Percentiles rank a stretch among this genome's conserved stretches.
Evolutionary conservation across 2,329 filamentous ascomycete genomes (phyloP).

Genomic region (Fusarium sacchari): DNA sequence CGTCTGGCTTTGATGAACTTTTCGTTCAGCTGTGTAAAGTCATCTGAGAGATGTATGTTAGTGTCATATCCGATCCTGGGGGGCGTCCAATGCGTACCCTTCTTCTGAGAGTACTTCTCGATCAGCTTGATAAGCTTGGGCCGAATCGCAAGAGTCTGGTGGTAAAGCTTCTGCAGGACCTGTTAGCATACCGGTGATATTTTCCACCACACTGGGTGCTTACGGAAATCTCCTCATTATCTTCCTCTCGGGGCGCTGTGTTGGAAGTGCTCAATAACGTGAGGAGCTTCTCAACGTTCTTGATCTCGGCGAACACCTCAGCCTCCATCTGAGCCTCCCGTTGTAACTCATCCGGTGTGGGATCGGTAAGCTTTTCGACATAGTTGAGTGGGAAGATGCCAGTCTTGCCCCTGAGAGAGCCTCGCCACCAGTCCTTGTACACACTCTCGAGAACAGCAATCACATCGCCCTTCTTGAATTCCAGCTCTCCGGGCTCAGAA

Average conservation of each 20-base stretch:
- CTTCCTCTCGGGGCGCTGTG: constrained; percentile 81
- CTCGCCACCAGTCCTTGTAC: constrained; percentile 99
- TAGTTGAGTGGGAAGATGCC: constrained; percentile 99
- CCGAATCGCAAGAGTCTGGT: constrained; percentile 91
- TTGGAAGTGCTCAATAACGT: constrained; percentile 90
- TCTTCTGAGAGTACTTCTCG: constrained; percentile 99
- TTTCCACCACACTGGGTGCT: constrained; percentile 35
- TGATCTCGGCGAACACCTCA: constrained; percentile 72
- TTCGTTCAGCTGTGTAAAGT: constrained; percentile 98
- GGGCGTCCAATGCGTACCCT: constrained; percentile 59
- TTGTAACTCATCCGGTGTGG: constrained; percentile 92
- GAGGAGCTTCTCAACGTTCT: constrained; percentile 76
- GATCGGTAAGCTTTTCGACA: constrained; percentile 95
- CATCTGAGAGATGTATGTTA: constrained; percentile 58
- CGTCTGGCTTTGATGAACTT: constrained; percentile 99
- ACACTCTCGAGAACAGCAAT: constrained; percentile 98
- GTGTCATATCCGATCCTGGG: background rate
- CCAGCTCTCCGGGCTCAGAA: constrained; percentile 91
- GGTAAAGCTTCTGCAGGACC: constrained; percentile 74
- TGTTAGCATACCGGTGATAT: constrained; percentile 46
- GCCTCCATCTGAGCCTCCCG: constrained; percentile 95
- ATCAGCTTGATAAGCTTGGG: constrained; percentile 98
- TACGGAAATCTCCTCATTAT: constrained; percentile 96
- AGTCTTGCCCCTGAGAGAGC: constrained; percentile 90
- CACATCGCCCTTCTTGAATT: constrained; percentile 96